Conservation (phyloP, 75 land plant genomes). For the Sequoia sempervirens region DNA sequence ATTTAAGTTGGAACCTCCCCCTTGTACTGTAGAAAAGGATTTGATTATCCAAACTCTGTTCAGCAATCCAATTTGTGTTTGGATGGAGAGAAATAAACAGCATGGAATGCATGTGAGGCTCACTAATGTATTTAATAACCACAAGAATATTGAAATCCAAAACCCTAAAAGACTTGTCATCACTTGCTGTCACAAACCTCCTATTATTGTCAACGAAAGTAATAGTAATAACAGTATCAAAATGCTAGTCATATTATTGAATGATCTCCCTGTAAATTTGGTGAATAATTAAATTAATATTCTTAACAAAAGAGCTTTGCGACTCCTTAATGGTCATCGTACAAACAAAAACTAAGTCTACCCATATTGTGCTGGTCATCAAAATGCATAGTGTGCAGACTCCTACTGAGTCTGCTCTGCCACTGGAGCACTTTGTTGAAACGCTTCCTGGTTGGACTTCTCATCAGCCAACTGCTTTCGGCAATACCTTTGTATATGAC, state of each 20-base stretch:
- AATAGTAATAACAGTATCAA: conserved; percentile 93
- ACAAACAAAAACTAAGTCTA: too few species aligned
- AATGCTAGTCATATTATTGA: conserved; percentile 62
- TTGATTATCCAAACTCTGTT: conserved; percentile 68
- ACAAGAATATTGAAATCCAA: conserved; percentile 96
- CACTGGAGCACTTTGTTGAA: too few species aligned
- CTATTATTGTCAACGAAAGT: conserved; percentile 90
- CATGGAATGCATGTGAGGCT: conserved; percentile 98
- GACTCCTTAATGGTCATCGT: too few species aligned
- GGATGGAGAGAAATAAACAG: conserved; percentile 85
- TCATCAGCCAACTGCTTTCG: too few species aligned
- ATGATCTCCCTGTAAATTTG: too few species aligned
- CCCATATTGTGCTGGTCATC: too few species aligned
- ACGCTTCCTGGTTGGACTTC: too few species aligned
- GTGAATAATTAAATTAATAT: too few species aligned
- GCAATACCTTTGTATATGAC: too few species aligned
- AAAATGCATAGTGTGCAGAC: too few species aligned
- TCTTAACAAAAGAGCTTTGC: too few species aligned
- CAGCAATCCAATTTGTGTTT: conserved; percentile 83
- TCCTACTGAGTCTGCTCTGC: too few species aligned
- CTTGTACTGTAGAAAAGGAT: conserved; percentile 45
- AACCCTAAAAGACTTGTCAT: conserved; percentile 84
- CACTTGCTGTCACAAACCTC: conserved; percentile 93
- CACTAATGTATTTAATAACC: conserved; percentile 94
- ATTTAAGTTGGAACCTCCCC: conserved; percentile 39